phyloP scores from a whole-genome alignment of 805 yeast species.

The Nakazawaea wyomingensis region DNA sequence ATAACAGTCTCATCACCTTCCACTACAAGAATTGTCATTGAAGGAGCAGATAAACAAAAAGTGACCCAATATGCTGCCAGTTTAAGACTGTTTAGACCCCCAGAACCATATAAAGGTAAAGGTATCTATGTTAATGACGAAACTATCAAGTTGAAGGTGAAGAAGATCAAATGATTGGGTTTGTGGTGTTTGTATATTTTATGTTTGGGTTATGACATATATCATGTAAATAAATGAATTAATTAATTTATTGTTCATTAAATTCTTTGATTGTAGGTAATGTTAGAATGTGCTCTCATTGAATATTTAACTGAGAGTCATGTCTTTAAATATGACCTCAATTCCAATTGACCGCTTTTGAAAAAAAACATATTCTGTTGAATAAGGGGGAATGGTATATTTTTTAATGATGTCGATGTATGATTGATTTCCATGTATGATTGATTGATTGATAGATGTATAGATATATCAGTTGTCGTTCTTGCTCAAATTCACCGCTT shows the following conservation, averaged over 20 bases:
- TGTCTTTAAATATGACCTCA: too few species aligned
- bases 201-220: not conserved
- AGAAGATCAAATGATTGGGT: conserved; percentile 73
- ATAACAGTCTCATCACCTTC: conserved; percentile 71
- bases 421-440: too few species aligned
- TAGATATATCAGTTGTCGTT: too few species aligned
- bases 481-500: too few species aligned
- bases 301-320: too few species aligned
- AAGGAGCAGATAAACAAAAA: conserved; percentile 84
- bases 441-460: too few species aligned
- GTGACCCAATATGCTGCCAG: conserved; percentile 86
- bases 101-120: conserved; percentile 98
- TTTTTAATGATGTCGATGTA: too few species aligned
- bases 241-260: too few species aligned
- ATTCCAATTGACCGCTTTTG: too few species aligned
- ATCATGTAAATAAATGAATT: conserved; percentile 1
- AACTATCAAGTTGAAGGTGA: conserved; percentile 83
- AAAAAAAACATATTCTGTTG: too few species aligned
- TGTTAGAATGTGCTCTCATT: too few species aligned
- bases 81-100: conserved; percentile 82
- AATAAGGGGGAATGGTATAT: too few species aligned
- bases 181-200: not conserved
- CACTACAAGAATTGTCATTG: conserved; percentile 80
- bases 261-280: not conserved
- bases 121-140: conserved; percentile 92